Evolutionary conservation across 2,329 filamentous ascomycete genomes (phyloP), one percentile per base, ranked within the genome.

Genomic region (Simplicillium aogashimaense): DNA sequence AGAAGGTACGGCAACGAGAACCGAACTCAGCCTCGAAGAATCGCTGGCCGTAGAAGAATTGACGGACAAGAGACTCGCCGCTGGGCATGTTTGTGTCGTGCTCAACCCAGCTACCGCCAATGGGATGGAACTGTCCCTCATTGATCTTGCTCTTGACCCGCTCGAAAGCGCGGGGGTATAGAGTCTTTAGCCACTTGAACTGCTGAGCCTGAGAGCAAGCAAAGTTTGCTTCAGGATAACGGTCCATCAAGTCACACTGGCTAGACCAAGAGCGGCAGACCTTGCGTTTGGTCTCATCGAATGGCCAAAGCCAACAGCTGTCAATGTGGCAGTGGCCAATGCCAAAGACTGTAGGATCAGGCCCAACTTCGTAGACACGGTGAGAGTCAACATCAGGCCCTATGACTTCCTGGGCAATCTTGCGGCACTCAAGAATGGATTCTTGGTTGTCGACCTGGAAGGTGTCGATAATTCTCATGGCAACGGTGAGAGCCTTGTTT

Each of bases 311-410:
- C 92, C 92, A 98, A 63, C 90, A 95, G 20, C 84, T 94, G 63
- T 97, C 92, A 50, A 98, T 98, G 61, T 98, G 92, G 52, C 92
- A 98, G 59, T 98, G 87, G 1, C 92, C 92, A 48, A 97, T 90
- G 29, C 80, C 90, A 51, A 79, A 92, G 3, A 97, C 86, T 43
- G 94, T 72, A 2, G 86, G 78, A 29, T 83, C 72, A 18, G 81
- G 81, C 46, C 78, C 81, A 37, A 72, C 78, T 32, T 86, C 73
- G 55, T 97, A 98, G 9, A 98, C 87, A 47, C 86, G 78, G 39
- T 83, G 71, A 6, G 86, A 89, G 57, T 95, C 83, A 36, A 94
- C 78, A 41, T 84, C 74, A 33, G 84, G 69, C 1, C 92, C 90
- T 11, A 97, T 64, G 53, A 94, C 94, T 53, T 84, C 76, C 50